These are phyloP conservation scores for Podospora pseudoanserina DNA, from an alignment of 495 filamentous ascomycete genomes.

Conservation along the genomic window DNA sequence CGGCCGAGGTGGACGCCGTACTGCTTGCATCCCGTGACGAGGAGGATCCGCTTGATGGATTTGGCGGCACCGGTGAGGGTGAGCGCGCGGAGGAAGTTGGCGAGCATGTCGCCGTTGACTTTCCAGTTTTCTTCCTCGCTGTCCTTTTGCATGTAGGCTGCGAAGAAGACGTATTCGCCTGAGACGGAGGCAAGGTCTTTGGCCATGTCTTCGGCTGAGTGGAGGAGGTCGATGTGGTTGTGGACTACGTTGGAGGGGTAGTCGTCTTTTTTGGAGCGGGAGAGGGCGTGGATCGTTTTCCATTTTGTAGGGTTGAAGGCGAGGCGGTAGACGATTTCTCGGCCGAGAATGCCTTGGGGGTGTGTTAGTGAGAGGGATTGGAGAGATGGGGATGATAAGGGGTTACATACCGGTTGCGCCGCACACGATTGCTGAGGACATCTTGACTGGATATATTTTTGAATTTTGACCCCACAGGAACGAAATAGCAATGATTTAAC, in stretches of 20 bases:
- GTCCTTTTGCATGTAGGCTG: slow-evolving; percentile 45
- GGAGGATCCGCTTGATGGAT: slow-evolving; percentile 48
- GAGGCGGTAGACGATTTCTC: slow-evolving; percentile 45
- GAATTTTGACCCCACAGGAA: neutral
- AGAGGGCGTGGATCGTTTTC: slow-evolving; percentile 43
- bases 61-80: slow-evolving; percentile 40
- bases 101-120: slow-evolving; percentile 47
- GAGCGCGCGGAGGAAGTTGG: slow-evolving; percentile 51
- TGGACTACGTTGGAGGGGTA: slow-evolving; percentile 44
- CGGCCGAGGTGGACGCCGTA: slow-evolving; percentile 57
- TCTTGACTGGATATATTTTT: neutral
- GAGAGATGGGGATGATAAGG: neutral
- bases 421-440: slow-evolving; percentile 24
- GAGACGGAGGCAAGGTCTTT: slow-evolving; percentile 38
- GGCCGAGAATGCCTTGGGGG: slow-evolving; percentile 43
- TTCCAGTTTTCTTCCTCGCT: slow-evolving; percentile 42
- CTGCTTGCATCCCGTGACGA: slow-evolving; percentile 54
- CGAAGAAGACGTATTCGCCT: slow-evolving; percentile 49
- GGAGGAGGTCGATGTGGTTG: slow-evolving; percentile 44
- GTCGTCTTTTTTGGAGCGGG: slow-evolving; percentile 41
- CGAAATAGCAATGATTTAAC: too few species aligned
- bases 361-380: neutral
- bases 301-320: slow-evolving; percentile 37
- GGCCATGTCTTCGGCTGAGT: slow-evolving; percentile 41
- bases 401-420: slow-evolving; percentile 23